Evolutionary conservation across 2,329 filamentous ascomycete genomes (phyloP).

Genomic region (Trichophyton mentagrophytes): DNA sequence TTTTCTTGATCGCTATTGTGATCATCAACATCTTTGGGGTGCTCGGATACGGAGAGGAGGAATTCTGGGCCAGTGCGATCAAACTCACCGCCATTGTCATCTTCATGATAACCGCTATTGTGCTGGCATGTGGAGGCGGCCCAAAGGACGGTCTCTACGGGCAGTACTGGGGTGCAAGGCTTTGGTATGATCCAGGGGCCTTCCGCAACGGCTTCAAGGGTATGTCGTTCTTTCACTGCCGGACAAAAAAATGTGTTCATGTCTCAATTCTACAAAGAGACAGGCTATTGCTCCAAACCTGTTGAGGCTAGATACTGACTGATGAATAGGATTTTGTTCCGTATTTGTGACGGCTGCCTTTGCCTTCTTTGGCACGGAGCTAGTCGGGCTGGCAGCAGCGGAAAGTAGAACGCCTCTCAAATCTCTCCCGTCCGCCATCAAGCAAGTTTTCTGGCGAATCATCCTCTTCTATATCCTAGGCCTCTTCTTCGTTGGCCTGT

Average conservation of each 20-base stretch:
- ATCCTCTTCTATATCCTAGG: constrained; percentile 45
- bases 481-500: constrained; percentile 46
- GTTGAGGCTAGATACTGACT: background rate
- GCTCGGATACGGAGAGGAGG: constrained; percentile 70
- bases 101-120: constrained; percentile 74
- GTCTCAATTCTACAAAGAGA: too few species aligned
- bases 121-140: constrained; percentile 38
- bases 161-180: constrained; percentile 44
- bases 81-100: constrained; percentile 72
- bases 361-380: constrained; percentile 32
- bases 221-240: background rate
- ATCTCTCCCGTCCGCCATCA: constrained; percentile 42
- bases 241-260: too few species aligned
- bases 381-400: constrained; percentile 43
- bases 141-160: constrained; percentile 23
- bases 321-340: constrained; percentile 44
- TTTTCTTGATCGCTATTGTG: constrained; percentile 62
- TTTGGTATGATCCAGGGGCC: constrained; percentile 56
- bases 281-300: background rate
- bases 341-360: constrained; percentile 33
- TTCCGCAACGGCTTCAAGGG: constrained; percentile 49
- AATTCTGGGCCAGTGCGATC: constrained; percentile 67
- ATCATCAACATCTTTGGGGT: constrained; percentile 72
- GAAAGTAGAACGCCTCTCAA: constrained; percentile 41
- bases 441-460: constrained; percentile 43